Evolutionary conservation across 2,329 filamentous ascomycete genomes (phyloP), one percentile per base, ranked within the genome.

Genomic region (Diaporthe velutina): DNA sequence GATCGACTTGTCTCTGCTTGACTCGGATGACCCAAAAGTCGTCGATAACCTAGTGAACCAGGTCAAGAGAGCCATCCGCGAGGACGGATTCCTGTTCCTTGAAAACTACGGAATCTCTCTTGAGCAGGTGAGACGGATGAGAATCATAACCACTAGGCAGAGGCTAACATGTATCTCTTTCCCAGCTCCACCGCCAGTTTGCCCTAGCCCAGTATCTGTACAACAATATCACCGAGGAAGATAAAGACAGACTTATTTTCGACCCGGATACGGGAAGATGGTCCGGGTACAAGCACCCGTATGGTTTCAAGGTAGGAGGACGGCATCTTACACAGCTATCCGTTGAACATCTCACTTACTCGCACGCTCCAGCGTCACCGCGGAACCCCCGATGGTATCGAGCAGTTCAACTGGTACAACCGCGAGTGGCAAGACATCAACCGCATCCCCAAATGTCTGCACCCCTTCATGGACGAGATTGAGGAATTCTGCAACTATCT

Each of bases 341-440:
- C 8, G 4, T 13, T 22, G 42, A 4, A 17, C 42, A 30, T 48
- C 19, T 55, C n/a, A 30, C 35, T 48, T 42, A 57, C 40, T 40
- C 30, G 42, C 17, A 12, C 35, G 28, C 35, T 22, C 50, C 71
- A 86, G 83, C 85, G 86, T 60, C 79, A 85, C 52, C 83, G 82
- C 2, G 86, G 85, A 2, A 78, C 82, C 17, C 78, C 83, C 22
- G 88, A 89, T 77, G 87, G 87, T 4, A 89, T 89, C 71, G 87
- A 89, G 76, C 87, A 89, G 75, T 89, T 89, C 80, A 89, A 89
- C 80, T 89, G 85, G 84, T 89, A 89, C 80, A 84, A 82, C 33
- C 79, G 79, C 1, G 86, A 89, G 61, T 88, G 85, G 83, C 80
- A 84, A 74, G 80, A 85, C 73, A 76, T 80, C 30, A 78, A 83